Evolutionary conservation across 2,329 filamentous ascomycete genomes (phyloP).

Genomic region (Clonostachys rhizophaga): DNA sequence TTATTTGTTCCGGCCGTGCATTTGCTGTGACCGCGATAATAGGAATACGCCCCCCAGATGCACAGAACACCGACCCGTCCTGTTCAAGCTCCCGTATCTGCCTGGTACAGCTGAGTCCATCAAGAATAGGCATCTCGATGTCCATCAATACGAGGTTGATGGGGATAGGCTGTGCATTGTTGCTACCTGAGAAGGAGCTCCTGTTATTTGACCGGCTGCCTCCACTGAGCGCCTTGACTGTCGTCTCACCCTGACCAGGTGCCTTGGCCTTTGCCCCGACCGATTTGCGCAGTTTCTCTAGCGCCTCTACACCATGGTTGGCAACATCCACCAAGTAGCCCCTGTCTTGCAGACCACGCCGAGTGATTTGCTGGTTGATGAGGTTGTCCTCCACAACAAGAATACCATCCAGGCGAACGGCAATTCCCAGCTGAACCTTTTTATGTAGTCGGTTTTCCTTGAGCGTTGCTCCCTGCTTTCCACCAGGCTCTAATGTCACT

Average conservation of each 20-base stretch:
- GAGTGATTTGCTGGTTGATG: constrained; percentile 54
- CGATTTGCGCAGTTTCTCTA: constrained; percentile 37
- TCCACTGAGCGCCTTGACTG: constrained; percentile 2
- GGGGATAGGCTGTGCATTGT: constrained; percentile 18
- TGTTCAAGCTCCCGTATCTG: constrained; percentile 59
- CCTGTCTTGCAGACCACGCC: constrained; percentile 42
- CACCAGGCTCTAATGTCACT: not conserved
- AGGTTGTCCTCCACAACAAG: constrained; percentile 58
- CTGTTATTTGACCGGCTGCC: too few species aligned
- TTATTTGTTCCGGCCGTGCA: constrained; percentile 57
- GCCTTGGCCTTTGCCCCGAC: constrained; percentile 5
- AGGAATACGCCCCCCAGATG: constrained; percentile 45
- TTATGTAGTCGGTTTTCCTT: not conserved
- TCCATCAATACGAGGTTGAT: constrained; percentile 69
- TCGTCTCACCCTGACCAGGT: not conserved
- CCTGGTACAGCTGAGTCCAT: constrained; percentile 62
- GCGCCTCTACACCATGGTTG: constrained; percentile 51
- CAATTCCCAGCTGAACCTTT: constrained; percentile 10
- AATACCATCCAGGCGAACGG: constrained; percentile 30
- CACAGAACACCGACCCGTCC: constrained; percentile 40
- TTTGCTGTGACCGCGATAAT: constrained; percentile 67
- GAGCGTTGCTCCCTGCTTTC: not conserved
- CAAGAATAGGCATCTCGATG: constrained; percentile 72
- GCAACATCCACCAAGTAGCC: constrained; percentile 48
- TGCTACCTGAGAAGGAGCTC: not conserved